A percentile compares a stretch with the other conserved stretches of the same genome.
Conservation (phyloP, 495 filamentous ascomycete genomes). For the Apiosordaria backusii region DNA sequence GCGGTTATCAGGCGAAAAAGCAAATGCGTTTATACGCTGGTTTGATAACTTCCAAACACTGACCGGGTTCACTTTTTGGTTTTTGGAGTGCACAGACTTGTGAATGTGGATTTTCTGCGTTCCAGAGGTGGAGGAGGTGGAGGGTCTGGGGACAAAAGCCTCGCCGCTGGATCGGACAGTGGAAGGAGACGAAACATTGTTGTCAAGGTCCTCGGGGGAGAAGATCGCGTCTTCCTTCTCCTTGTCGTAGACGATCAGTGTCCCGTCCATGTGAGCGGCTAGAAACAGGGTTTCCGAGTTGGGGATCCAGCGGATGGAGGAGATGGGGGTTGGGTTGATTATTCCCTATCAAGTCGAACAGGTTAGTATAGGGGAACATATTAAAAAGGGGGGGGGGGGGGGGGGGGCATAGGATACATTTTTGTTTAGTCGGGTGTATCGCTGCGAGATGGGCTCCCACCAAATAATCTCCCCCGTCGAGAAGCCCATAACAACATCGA, state of each 20-base stretch:
- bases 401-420: constrained; percentile 56
- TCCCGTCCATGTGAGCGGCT: constrained; percentile 88
- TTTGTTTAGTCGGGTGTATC: constrained; percentile 94
- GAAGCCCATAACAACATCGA: constrained; percentile 93
- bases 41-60: constrained; percentile 87
- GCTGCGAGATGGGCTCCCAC: constrained; percentile 96
- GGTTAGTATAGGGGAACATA: not conserved
- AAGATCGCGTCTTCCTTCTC: constrained; percentile 87
- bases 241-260: constrained; percentile 95
- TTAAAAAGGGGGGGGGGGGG: not conserved
- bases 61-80: constrained; percentile 90
- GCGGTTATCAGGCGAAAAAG: constrained; percentile 80
- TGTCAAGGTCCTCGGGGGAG: constrained; percentile 46
- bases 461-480: constrained; percentile 95
- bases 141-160: not conserved
- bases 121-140: constrained; percentile 4
- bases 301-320: constrained; percentile 88
- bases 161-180: constrained; percentile 31
- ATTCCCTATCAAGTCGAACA: constrained; percentile 54
- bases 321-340: constrained; percentile 80
- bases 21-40: constrained; percentile 81
- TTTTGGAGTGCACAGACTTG: constrained; percentile 87
- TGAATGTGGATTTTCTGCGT: constrained; percentile 53
- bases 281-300: constrained; percentile 92
- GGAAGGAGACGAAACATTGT: constrained; percentile 9